phyloP scores from a whole-genome alignment of 768 basidiomycete genomes.

The Boletus patriciae region DNA sequence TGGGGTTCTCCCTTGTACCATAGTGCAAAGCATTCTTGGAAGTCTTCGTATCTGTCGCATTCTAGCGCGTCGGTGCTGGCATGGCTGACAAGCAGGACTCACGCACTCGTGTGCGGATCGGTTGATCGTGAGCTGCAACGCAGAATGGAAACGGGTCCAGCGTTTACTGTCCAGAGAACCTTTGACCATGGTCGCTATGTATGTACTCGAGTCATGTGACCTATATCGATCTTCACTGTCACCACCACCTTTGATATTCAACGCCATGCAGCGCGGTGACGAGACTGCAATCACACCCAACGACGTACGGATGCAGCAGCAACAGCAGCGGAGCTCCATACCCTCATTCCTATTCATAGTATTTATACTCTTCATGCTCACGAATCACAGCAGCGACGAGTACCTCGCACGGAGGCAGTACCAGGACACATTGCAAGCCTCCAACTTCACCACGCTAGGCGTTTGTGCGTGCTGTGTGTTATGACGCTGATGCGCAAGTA shows the following conservation, averaged over 20 bases:
- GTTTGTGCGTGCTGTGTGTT: not conserved
- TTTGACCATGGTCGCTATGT: constrained; percentile 16
- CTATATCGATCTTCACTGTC: not conserved
- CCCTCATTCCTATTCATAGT: constrained; percentile 73
- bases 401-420: constrained; percentile 62
- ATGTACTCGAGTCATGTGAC: constrained; percentile 26
- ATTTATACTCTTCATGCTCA: constrained; percentile 77
- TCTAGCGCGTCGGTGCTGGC: not conserved
- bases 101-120: constrained; percentile 55
- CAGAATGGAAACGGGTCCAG: constrained; percentile 52
- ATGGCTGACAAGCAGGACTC: constrained; percentile 20
- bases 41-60: constrained; percentile 46
- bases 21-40: constrained; percentile 62
- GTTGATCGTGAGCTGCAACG: constrained; percentile 53
- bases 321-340: constrained; percentile 60
- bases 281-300: constrained; percentile 15
- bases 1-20: constrained; percentile 68
- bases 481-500: constrained; percentile 26
- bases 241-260: constrained; percentile 6
- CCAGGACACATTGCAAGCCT: constrained; percentile 58
- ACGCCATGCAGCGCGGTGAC: constrained; percentile 34
- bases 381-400: constrained; percentile 71
- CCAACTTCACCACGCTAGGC: constrained; percentile 69
- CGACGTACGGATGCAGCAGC: constrained; percentile 22
- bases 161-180: constrained; percentile 44